Evolutionary conservation across 805 yeast genomes (phyloP).

Genomic region (Ogataea saltuana): DNA sequence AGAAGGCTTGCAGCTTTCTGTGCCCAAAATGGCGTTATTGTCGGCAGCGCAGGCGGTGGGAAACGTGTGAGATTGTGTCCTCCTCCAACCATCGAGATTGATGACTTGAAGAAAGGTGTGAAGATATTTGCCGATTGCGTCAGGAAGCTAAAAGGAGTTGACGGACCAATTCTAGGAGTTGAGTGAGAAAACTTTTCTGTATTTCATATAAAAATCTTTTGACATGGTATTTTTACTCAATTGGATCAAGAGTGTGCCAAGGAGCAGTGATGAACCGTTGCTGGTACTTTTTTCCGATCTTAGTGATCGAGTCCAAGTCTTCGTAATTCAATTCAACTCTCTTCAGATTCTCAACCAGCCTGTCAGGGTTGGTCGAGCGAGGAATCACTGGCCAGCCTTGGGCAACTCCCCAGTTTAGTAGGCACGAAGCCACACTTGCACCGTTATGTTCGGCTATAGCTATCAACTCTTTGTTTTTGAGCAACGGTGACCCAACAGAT

Average conservation of each 20-base stretch:
- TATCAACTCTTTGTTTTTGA: constrained; percentile 34
- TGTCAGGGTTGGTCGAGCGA: constrained; percentile 41
- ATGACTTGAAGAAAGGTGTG: constrained; percentile 24
- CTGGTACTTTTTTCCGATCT: constrained; percentile 12
- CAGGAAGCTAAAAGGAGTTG: constrained; percentile 10
- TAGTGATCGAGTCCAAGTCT: constrained; percentile 31
- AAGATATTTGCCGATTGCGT: constrained; percentile 27
- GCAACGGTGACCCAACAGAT: constrained; percentile 42
- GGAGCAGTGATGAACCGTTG: constrained; percentile 15
- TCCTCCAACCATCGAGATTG: constrained; percentile 27
- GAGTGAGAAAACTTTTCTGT: background rate
- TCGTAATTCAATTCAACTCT: constrained; percentile 37
- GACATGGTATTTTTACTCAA: background rate
- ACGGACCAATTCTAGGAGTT: constrained; percentile 16
- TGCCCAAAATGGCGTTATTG: constrained; percentile 26
- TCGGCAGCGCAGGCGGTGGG: constrained; percentile 25
- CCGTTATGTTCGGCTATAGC: constrained; percentile 54
- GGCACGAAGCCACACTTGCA: constrained; percentile 53
- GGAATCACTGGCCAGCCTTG: constrained; percentile 41
- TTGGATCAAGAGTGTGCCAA: constrained; percentile 12
- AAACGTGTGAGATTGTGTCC: constrained; percentile 32
- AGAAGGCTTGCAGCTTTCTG: constrained; percentile 25
- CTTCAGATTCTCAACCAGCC: constrained; percentile 36
- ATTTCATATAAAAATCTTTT: background rate
- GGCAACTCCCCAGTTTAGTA: constrained; percentile 38